Conservation (phyloP, 169 alveolate genomes). For the Plasmodium chabaudi region DNA sequence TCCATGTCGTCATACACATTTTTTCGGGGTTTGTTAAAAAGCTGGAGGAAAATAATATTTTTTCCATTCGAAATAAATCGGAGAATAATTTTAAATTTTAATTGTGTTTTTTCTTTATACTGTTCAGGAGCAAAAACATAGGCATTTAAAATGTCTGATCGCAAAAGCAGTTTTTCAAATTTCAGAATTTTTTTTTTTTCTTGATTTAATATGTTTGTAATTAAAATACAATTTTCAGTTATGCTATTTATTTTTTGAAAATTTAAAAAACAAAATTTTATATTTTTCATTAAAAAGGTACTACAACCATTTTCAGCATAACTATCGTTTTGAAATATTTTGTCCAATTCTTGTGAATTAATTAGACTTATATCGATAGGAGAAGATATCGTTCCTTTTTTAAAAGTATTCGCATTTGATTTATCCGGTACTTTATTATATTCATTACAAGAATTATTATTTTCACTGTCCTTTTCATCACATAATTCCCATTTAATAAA, state of each 20-base stretch:
- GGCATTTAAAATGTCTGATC: constrained; percentile 59
- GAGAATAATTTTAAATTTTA: constrained; percentile 29
- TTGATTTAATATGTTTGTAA: constrained; percentile 39
- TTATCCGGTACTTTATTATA: not conserved
- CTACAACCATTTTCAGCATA: not conserved
- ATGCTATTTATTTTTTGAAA: constrained; percentile 21
- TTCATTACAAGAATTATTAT: no score
- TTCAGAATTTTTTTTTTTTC: constrained; percentile 59
- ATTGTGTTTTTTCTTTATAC: constrained; percentile 51
- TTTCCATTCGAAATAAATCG: constrained; percentile 74
- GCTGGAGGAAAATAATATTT: constrained; percentile 51
- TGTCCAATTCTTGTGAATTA: constrained; percentile 10
- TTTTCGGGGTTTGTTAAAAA: constrained; percentile 20
- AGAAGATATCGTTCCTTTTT: not conserved
- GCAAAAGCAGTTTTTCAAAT: constrained; percentile 41
- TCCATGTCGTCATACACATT: constrained; percentile 20
- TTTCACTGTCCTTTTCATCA: not conserved
- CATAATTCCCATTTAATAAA: not conserved
- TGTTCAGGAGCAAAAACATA: constrained; percentile 62
- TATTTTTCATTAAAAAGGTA: not conserved
- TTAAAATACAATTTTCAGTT: constrained; percentile 37
- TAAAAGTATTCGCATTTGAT: not conserved
- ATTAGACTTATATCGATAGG: not conserved
- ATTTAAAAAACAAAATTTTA: constrained; percentile 32
- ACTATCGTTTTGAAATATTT: constrained; percentile 1